Conservation (phyloP, 345 rosid genomes). For the Linum tenue region DNA sequence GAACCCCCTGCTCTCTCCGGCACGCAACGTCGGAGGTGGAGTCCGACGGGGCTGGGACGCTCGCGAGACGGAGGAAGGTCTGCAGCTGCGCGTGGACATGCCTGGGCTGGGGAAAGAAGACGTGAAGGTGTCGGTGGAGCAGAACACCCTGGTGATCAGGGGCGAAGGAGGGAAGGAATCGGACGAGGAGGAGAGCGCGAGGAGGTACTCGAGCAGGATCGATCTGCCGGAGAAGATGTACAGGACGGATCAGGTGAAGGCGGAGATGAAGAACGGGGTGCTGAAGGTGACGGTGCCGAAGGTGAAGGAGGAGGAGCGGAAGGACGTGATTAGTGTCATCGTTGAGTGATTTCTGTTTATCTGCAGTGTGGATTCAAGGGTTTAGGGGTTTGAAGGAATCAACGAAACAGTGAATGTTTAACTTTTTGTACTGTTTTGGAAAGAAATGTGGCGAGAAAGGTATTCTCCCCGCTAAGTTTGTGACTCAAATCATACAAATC, state of each 20-base stretch:
- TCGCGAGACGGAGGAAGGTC: constrained; percentile 37
- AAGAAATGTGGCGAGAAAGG: no score
- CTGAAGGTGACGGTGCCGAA: constrained; percentile 67
- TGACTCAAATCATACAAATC: no score
- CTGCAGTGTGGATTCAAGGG: not conserved
- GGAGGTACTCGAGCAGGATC: constrained; percentile 47
- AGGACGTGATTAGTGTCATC: constrained; percentile 37
- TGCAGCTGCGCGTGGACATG: constrained; percentile 39
- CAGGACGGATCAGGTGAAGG: constrained; percentile 46
- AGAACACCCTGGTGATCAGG: constrained; percentile 44
- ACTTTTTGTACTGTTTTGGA: no score
- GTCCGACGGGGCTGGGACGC: constrained; percentile 38
- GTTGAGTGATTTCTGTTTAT: constrained; percentile 20
- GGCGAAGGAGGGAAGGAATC: constrained; percentile 49
- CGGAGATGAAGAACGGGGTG: constrained; percentile 92
- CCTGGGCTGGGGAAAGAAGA: constrained; percentile 47
- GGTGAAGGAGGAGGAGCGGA: constrained; percentile 52
- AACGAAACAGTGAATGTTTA: not conserved
- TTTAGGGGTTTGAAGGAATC: not conserved
- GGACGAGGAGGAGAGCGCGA: constrained; percentile 25
- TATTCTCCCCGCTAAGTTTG: no score
- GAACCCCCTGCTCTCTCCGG: constrained; percentile 32
- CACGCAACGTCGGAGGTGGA: constrained; percentile 33
- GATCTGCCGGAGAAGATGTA: constrained; percentile 30
- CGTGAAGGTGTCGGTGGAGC: constrained; percentile 43